These are phyloP conservation scores for Domatiomyces catenatus DNA, from an alignment of 2,329 filamentous ascomycete genomes.

Conservation along the genomic window DNA sequence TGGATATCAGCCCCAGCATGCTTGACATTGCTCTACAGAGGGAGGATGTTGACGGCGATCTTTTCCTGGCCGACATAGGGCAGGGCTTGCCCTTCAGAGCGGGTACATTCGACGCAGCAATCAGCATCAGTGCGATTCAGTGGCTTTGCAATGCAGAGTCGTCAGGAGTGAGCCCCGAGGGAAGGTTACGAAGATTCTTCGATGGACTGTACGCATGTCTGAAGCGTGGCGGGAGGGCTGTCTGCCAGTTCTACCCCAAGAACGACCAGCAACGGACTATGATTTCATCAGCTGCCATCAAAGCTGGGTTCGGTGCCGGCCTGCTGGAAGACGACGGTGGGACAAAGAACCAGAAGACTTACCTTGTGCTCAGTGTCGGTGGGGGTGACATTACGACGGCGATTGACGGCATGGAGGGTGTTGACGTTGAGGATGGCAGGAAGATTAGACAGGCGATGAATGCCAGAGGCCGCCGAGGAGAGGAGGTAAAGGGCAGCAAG, in stretches of 20 bases:
- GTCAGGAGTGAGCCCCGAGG: constrained; percentile 51
- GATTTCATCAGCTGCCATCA: constrained; percentile 81
- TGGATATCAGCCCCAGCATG: constrained; percentile 94
- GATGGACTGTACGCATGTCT: constrained; percentile 78
- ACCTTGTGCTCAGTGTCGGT: constrained; percentile 83
- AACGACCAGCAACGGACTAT: constrained; percentile 82
- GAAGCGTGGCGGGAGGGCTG: constrained; percentile 69
- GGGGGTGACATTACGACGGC: constrained; percentile 80
- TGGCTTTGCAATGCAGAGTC: constrained; percentile 91
- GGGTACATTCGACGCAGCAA: constrained; percentile 84
- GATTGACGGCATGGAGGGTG: constrained; percentile 73
- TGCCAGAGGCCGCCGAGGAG: constrained; percentile 33
- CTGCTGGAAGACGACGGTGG: constrained; percentile 88
- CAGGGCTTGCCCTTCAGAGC: constrained; percentile 89
- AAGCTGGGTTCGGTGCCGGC: constrained; percentile 88
- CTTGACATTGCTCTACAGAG: constrained; percentile 83
- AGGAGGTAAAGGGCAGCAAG: constrained; percentile 36
- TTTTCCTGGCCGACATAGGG: constrained; percentile 88
- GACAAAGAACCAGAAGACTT: constrained; percentile 94
- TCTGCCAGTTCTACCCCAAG: constrained; percentile 97
- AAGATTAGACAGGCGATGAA: constrained; percentile 30
- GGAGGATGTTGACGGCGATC: constrained; percentile 70
- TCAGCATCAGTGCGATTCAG: constrained; percentile 91
- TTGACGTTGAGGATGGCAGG: constrained; percentile 61
- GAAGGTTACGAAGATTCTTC: constrained; percentile 72